Evolutionary conservation across 2,329 filamentous ascomycete species (phyloP).

Genomic region (Dothistroma septosporum): DNA sequence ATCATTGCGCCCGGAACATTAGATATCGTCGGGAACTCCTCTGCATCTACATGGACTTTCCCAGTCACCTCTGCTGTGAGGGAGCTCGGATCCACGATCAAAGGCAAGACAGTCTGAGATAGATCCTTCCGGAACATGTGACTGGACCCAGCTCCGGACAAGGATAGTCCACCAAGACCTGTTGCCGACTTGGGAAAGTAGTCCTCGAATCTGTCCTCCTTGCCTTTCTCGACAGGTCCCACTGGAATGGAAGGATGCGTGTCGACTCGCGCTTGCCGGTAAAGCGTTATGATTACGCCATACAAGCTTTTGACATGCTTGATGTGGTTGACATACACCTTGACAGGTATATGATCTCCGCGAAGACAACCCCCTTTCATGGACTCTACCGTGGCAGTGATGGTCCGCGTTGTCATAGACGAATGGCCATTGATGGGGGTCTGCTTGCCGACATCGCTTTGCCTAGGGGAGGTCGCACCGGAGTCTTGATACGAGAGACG

Average conservation of each 20-base stretch:
- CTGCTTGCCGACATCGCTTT: constrained; percentile 47
- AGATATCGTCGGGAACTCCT: constrained; percentile 86
- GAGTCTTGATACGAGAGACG: constrained; percentile 41
- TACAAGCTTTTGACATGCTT: constrained; percentile 87
- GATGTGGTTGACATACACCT: constrained; percentile 78
- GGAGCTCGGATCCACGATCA: constrained; percentile 79
- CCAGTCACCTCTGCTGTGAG: constrained; percentile 77
- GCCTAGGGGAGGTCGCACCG: constrained; percentile 38
- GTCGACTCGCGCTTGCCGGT: constrained; percentile 86
- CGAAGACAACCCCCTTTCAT: constrained; percentile 78
- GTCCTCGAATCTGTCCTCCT: constrained; percentile 71
- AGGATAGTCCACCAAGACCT: constrained; percentile 77
- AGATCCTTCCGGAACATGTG: constrained; percentile 96
- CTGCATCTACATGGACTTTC: constrained; percentile 79
- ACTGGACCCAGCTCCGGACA: constrained; percentile 79
- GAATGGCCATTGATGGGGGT: constrained; percentile 41
- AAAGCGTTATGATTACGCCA: constrained; percentile 88
- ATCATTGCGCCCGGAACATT: constrained; percentile 91
- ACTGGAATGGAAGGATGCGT: constrained; percentile 63
- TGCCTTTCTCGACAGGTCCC: constrained; percentile 59
- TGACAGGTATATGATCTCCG: constrained; percentile 76
- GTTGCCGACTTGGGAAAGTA: constrained; percentile 84
- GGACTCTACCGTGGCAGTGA: constrained; percentile 80
- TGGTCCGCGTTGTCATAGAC: constrained; percentile 61
- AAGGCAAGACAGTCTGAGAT: constrained; percentile 78